These are phyloP conservation scores for Phytophthora cryptogea DNA, from an alignment of 352 stramenopile genomes.

Conservation along the genomic window DNA sequence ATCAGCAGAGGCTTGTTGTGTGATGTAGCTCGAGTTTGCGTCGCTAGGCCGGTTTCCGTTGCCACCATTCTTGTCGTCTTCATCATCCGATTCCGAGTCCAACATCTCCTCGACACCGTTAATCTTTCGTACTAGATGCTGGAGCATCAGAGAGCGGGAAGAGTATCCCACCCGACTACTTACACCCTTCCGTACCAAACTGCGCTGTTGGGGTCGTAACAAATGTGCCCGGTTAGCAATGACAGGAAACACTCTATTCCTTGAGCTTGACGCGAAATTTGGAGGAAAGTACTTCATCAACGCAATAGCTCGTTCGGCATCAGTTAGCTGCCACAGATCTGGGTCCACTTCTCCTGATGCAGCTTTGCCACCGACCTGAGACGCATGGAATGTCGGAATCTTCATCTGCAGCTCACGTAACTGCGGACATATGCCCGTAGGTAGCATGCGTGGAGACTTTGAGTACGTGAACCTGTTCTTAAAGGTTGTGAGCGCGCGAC, in stretches of 20 bases:
- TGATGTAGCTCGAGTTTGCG: background rate
- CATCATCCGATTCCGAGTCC: constrained; percentile 27
- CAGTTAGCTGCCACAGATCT: constrained; percentile 63
- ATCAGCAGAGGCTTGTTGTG: background rate
- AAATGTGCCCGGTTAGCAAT: constrained; percentile 43
- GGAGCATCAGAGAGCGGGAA: constrained; percentile 47
- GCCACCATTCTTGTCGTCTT: constrained; percentile 23
- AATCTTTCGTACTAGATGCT: constrained; percentile 54
- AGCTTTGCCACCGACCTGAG: constrained; percentile 69
- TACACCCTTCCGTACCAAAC: constrained; percentile 24
- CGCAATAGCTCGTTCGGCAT: constrained; percentile 61
- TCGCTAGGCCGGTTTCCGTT: background rate
- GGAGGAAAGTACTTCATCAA: constrained; percentile 49
- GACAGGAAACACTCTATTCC: constrained; percentile 51
- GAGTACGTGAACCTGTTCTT: constrained; percentile 90
- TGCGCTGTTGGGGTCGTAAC: constrained; percentile 35
- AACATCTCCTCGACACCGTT: constrained; percentile 40
- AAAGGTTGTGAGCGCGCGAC: constrained; percentile 83
- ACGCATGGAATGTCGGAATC: constrained; percentile 83
- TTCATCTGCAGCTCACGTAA: constrained; percentile 66
- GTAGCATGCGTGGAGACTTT: constrained; percentile 78
- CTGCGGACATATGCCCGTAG: constrained; percentile 47
- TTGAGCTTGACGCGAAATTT: constrained; percentile 36
- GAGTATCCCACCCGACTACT: constrained; percentile 46
- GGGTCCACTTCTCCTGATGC: constrained; percentile 20